Evolutionary conservation across 2,329 filamentous ascomycete species (phyloP).

Genomic region (Cladosporium colombiae): DNA sequence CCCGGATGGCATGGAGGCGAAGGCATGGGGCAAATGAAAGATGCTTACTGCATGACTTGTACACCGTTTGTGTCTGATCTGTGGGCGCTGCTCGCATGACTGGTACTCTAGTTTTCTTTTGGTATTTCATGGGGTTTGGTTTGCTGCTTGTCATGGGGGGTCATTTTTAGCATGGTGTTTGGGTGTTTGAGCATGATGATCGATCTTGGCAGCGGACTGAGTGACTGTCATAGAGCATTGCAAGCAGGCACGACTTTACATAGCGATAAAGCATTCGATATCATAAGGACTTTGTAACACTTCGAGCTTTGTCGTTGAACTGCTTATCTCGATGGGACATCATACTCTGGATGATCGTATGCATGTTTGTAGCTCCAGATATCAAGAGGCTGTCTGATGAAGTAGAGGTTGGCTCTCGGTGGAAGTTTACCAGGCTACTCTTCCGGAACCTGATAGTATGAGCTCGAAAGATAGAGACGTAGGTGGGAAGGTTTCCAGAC

Average conservation of each 20-base stretch:
- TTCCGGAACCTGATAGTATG: background rate
- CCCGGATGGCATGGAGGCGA: constrained; percentile 75
- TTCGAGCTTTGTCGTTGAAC: background rate
- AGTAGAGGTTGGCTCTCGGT: background rate
- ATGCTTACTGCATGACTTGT: background rate
- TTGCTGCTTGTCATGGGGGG: background rate
- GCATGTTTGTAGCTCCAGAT: background rate
- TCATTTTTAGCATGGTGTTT: constrained; percentile 9
- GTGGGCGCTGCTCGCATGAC: background rate
- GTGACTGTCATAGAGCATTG: background rate
- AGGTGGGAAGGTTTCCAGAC: background rate
- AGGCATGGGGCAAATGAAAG: constrained; percentile 59
- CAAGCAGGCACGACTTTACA: background rate
- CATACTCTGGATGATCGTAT: background rate
- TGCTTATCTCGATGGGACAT: background rate
- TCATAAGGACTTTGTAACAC: background rate
- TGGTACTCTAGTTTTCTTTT: background rate
- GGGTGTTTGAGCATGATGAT: background rate
- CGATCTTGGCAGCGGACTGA: background rate
- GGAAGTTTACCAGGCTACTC: background rate
- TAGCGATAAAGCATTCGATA: background rate
- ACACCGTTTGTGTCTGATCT: background rate
- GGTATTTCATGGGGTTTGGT: background rate
- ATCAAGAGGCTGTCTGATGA: background rate
- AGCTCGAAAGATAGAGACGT: background rate